Evolutionary conservation across 208 protist genomes (phyloP).

Genomic region (Trypanosoma rangeli): DNA sequence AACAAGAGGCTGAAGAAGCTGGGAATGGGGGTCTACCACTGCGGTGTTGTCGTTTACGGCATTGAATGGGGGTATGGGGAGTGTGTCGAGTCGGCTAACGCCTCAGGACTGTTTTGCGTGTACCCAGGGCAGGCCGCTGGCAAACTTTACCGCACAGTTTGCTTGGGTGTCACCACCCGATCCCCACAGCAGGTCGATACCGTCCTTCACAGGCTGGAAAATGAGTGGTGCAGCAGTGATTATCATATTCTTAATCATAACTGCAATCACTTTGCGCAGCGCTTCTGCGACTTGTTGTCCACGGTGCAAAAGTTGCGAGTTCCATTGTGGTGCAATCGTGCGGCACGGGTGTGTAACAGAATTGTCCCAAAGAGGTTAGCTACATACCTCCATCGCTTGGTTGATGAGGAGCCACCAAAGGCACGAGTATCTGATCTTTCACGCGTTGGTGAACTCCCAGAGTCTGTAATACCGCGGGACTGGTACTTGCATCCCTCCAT

Average conservation of each 20-base stretch:
- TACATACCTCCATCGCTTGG: slow-evolving; percentile 73
- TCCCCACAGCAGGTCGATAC: slow-evolving; percentile 87
- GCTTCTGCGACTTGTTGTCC: slow-evolving; percentile 75
- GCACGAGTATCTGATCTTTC: slow-evolving; percentile 25
- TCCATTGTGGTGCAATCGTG: slow-evolving; percentile 90
- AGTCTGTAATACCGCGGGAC: slow-evolving; percentile 64
- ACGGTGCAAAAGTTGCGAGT: slow-evolving; percentile 70
- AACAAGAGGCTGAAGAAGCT: slow-evolving; percentile 69
- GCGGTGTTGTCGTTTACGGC: slow-evolving; percentile 88
- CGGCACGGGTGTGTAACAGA: slow-evolving; percentile 61
- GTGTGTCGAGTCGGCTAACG: slow-evolving; percentile 54
- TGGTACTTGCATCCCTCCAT: slow-evolving; percentile 78
- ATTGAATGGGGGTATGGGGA: slow-evolving; percentile 92
- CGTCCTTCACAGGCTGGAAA: slow-evolving; percentile 81
- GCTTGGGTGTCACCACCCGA: slow-evolving; percentile 70
- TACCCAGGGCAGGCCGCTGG: slow-evolving; percentile 69
- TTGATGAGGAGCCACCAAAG: slow-evolving; percentile 72
- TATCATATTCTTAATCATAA: slow-evolving; percentile 92
- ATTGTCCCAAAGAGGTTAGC: slow-evolving; percentile 72
- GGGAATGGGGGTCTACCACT: slow-evolving; percentile 88
- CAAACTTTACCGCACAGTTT: slow-evolving; percentile 61
- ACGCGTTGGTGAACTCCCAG: slow-evolving; percentile 52
- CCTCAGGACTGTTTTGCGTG: slow-evolving; percentile 80
- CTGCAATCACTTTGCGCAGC: slow-evolving; percentile 91
- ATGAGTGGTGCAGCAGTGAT: slow-evolving; percentile 82